phyloP scores from a whole-genome alignment of 495 filamentous ascomycete genomes.

The Lindgomyces ingoldianus region DNA sequence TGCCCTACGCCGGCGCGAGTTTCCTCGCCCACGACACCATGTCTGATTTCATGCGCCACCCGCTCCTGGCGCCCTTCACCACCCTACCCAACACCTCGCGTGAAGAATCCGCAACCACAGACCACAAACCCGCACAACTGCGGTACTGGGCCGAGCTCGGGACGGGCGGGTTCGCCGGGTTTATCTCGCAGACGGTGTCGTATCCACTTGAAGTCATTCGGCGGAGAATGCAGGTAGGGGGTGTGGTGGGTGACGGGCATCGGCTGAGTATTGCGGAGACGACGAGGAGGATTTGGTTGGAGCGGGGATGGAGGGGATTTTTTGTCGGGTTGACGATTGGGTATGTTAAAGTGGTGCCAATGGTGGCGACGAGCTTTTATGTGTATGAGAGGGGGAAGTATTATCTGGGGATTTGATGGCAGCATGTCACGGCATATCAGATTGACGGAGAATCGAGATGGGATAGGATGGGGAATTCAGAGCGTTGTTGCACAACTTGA shows the following conservation, averaged over 20 bases:
- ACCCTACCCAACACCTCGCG: constrained; percentile 53
- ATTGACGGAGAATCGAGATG: background rate
- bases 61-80: constrained; percentile 66
- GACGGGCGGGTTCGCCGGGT: constrained; percentile 79
- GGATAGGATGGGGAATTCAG: too few species aligned
- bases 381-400: constrained; percentile 83
- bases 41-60: constrained; percentile 75
- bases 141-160: constrained; percentile 79
- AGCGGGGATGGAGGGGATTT: constrained; percentile 78
- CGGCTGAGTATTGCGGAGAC: constrained; percentile 79
- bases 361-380: constrained; percentile 78
- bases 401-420: constrained; percentile 63
- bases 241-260: constrained; percentile 86
- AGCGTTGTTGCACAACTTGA: too few species aligned
- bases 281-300: constrained; percentile 66
- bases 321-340: constrained; percentile 93
- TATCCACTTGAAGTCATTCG: constrained; percentile 93
- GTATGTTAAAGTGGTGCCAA: constrained; percentile 89
- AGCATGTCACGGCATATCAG: background rate
- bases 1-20: constrained; percentile 95
- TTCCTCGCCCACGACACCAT: constrained; percentile 92
- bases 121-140: constrained; percentile 64
- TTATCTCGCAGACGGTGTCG: constrained; percentile 84
- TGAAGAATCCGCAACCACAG: constrained; percentile 44
- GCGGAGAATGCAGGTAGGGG: constrained; percentile 92